Evolutionary conservation across 768 basidiomycete genomes (phyloP).

Genomic region (Phanerochaete sordida): DNA sequence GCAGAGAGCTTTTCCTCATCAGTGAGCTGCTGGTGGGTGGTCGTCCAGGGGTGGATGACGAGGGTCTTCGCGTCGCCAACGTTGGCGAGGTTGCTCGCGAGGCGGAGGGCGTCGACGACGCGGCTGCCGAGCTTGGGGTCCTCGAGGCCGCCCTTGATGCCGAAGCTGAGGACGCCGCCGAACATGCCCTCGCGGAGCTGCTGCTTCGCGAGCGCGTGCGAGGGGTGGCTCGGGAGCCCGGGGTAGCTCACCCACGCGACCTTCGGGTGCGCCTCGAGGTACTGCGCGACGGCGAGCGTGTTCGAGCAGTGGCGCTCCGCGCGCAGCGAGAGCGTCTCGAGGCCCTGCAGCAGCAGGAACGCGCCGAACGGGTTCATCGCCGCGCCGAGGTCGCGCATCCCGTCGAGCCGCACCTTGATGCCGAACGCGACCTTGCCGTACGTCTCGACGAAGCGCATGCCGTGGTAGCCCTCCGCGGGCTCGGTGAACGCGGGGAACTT

Average conservation of each 20-base stretch:
- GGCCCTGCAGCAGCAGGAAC: slow-evolving; percentile 71
- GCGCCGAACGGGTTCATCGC: slow-evolving; percentile 67
- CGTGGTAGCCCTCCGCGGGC: slow-evolving; percentile 78
- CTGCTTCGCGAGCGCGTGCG: slow-evolving; percentile 54
- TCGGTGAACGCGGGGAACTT: slow-evolving; percentile 74
- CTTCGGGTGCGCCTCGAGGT: slow-evolving; percentile 60
- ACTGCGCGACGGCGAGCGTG: slow-evolving; percentile 64
- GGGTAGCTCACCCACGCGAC: slow-evolving; percentile 80
- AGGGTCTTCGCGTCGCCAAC: slow-evolving; percentile 76
- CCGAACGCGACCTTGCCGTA: slow-evolving; percentile 67
- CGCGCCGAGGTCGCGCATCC: slow-evolving; percentile 66
- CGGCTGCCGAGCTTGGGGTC: slow-evolving; percentile 43
- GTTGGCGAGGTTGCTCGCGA: slow-evolving; percentile 75
- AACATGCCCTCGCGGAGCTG: slow-evolving; percentile 53
- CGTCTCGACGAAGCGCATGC: slow-evolving; percentile 58
- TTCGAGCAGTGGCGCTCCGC: slow-evolving; percentile 71
- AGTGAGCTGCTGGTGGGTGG: slow-evolving; percentile 71
- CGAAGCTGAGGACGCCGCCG: slow-evolving; percentile 79
- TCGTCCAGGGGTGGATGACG: slow-evolving; percentile 74
- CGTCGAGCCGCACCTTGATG: slow-evolving; percentile 58
- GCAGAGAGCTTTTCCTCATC: slow-evolving; percentile 56
- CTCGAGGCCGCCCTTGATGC: slow-evolving; percentile 51
- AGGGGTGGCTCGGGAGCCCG: slow-evolving; percentile 60
- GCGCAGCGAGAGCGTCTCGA: slow-evolving; percentile 73
- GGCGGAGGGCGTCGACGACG: slow-evolving; percentile 65